Base-by-base conservation (phyloP, 805 yeast species). In the Yarrowia yakushimensis region DNA sequence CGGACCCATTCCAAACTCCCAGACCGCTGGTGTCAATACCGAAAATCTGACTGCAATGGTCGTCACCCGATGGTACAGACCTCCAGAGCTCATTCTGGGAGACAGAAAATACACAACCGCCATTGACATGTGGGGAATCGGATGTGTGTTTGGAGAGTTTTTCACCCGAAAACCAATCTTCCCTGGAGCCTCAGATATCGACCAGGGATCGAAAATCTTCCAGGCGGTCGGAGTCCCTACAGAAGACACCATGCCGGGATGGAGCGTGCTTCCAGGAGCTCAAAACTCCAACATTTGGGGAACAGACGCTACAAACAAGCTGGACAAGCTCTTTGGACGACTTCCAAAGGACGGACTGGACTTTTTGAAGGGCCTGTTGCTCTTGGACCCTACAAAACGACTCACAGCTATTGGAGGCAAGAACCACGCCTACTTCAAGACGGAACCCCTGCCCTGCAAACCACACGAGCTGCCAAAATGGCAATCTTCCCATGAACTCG, bases 81-180 rank as follows among this genome's bases (percentile, higher is more conserved):
- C 99, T 1, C 99, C 98, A 0, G 99, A 93, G 72, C 78, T 94
- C 18, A 79, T 94, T 15, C 75, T 94, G 60, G 97, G 97, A 3
- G 96, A 91, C 67, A 80, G 87, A 67, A 78, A 81, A 64, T 93
- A 93, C 72, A 91, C 97, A 1, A 88, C 97, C 0, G 96, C 98
- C 0, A 93, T 93, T 12, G 99, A 94, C 74, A 82, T 94, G 76
- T 94, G 99, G 99, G 97, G 98, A 0, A 82, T 90, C 20, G 98
- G 98, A 0, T 94, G 99, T 75, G 93, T 94, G 0, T 86, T 94
- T 71, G 99, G 90, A 0, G 99, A 94, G 74, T 79, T 92, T 70
- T 93, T 88, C 74, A 84, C 83, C 31, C 82, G 84, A 65, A 84
- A 82, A 67, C 99, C 99, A 0, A 87, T 94, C 15, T 73, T 94